Evolutionary conservation across 108 stramenopile species (phyloP).

Genomic region (Epithemia pelagica): DNA sequence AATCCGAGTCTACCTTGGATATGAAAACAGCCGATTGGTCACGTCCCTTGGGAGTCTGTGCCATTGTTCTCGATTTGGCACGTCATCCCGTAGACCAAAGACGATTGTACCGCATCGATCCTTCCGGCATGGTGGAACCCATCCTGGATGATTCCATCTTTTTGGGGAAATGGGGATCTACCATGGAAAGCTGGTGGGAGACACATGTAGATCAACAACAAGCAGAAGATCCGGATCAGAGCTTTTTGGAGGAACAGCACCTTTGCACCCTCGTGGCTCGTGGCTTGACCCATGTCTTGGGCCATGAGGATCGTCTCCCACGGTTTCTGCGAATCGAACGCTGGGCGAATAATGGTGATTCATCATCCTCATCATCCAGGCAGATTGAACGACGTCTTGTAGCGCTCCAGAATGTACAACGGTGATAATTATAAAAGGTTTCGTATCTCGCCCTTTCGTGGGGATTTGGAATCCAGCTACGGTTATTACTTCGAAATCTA

Average conservation of each 20-base stretch:
- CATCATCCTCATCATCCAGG: too few species aligned
- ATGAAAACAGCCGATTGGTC: not conserved
- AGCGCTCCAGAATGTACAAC: too few species aligned
- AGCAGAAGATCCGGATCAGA: not conserved
- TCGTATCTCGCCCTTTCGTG: too few species aligned
- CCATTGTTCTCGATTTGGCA: not conserved
- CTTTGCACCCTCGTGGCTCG: not conserved
- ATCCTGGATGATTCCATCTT: not conserved
- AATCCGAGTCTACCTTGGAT: not conserved
- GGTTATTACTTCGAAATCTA: too few species aligned
- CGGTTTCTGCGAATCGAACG: not conserved
- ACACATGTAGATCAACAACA: not conserved
- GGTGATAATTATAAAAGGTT: too few species aligned
- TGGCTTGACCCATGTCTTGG: not conserved
- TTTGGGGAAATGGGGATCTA: not conserved
- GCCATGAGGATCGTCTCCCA: not conserved
- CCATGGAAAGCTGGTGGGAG: not conserved
- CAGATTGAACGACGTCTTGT: too few species aligned
- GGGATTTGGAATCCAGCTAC: too few species aligned
- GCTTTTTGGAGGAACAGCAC: not conserved
- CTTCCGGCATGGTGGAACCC: not conserved
- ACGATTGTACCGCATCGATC: not conserved
- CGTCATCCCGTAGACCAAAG: not conserved
- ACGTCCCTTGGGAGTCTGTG: not conserved
- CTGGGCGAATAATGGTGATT: too few species aligned